A percentile compares a stretch with the other conserved stretches of the same genome.
These are phyloP conservation scores for Tricholoma hemisulphureum DNA, from an alignment of 768 basidiomycete genomes.

Conservation along the genomic window DNA sequence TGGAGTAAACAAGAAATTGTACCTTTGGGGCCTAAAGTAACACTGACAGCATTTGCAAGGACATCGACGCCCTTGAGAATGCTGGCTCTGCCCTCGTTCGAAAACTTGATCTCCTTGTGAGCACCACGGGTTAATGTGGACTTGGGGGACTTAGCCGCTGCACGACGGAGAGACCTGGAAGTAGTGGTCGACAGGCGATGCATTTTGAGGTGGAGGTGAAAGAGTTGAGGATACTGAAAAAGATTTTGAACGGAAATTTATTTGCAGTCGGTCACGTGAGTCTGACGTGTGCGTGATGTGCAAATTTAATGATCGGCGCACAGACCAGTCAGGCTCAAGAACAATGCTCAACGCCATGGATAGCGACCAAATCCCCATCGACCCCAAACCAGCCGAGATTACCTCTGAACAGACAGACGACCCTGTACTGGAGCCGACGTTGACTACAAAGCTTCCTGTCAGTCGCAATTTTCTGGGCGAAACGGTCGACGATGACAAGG, in stretches of 20 bases:
- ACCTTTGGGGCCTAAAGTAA: slow-evolving; percentile 97
- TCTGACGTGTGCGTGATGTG: slow-evolving; percentile 9
- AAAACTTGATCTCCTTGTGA: slow-evolving; percentile 97
- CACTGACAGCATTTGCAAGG: slow-evolving; percentile 94
- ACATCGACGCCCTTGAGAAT: slow-evolving; percentile 96
- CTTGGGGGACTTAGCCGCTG: slow-evolving; percentile 54
- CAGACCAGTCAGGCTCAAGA: neutral
- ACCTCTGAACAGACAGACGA: neutral
- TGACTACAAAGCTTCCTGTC: neutral
- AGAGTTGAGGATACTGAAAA: too few species aligned
- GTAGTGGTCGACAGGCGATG: slow-evolving; percentile 71
- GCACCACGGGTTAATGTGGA: slow-evolving; percentile 63
- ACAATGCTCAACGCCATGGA: slow-evolving; percentile 10
- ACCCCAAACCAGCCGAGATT: slow-evolving; percentile 3
- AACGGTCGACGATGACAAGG: neutral
- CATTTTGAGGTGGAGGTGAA: slow-evolving; percentile 41
- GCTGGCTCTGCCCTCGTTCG: slow-evolving; percentile 89
- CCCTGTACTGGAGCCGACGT: neutral
- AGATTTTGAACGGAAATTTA: neutral
- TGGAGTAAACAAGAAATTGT: neutral
- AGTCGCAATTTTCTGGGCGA: neutral
- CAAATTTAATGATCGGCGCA: slow-evolving; percentile 8
- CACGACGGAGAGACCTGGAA: slow-evolving; percentile 65
- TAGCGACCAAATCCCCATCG: slow-evolving; percentile 17
- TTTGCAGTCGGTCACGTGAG: neutral